Evolutionary conservation across 2,329 filamentous ascomycete genomes (phyloP).

Genomic region (Colletotrichum sp.): DNA sequence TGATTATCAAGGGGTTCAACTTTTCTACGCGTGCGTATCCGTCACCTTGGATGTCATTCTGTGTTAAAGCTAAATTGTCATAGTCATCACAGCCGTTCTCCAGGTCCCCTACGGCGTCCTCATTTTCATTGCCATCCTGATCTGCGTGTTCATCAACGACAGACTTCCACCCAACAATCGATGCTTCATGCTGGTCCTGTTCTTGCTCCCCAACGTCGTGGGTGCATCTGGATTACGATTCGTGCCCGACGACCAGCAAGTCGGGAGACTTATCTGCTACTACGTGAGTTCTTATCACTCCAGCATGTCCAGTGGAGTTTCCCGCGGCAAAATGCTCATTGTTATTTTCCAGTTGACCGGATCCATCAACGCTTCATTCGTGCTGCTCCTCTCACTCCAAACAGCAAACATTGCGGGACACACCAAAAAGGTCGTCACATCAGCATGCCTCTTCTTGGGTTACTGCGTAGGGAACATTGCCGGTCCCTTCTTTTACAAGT

Average conservation of each 20-base stretch:
- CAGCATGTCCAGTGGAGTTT: background rate
- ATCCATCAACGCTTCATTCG: background rate
- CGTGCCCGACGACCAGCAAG: background rate
- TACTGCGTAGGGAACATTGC: background rate
- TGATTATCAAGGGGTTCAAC: background rate
- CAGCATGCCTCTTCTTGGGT: background rate
- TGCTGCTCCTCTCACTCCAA: background rate
- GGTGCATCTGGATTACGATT: background rate
- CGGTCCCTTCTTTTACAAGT: background rate
- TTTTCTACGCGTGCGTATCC: background rate
- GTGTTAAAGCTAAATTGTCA: fast-evolving
- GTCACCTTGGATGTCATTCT: fast-evolving
- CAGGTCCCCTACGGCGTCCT: background rate
- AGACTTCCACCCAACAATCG: background rate
- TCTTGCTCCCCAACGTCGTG: background rate
- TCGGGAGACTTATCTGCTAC: background rate
- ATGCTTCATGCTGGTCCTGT: background rate
- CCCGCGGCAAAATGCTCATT: background rate
- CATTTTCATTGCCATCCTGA: background rate
- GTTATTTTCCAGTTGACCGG: background rate
- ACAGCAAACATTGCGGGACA: background rate
- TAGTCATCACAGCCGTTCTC: background rate
- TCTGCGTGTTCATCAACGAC: background rate
- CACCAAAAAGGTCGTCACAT: background rate
- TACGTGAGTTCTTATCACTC: background rate